A percentile compares a stretch with the other conserved stretches of the same genome.
phyloP scores from a whole-genome alignment of 257 asterid species.

The Ilex asprella region DNA sequence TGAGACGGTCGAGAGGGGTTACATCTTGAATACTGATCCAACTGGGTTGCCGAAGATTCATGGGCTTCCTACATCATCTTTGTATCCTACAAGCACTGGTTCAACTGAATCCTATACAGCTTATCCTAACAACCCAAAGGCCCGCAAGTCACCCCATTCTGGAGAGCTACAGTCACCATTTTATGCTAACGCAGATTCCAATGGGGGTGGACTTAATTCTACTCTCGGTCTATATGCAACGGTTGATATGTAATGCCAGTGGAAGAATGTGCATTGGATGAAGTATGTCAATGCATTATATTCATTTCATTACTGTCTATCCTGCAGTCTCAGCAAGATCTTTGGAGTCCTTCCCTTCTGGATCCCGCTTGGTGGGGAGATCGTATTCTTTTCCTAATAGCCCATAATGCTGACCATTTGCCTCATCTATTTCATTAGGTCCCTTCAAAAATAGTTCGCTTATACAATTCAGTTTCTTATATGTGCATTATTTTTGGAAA shows the following conservation, averaged over 20 bases:
- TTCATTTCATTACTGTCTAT: slow-evolving; percentile 18
- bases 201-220: slow-evolving; percentile 52
- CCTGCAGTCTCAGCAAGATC: slow-evolving; percentile 4
- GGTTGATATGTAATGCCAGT: slow-evolving; percentile 30
- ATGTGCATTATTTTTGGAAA: too few species aligned
- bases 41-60: slow-evolving; percentile 92
- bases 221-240: slow-evolving; percentile 41
- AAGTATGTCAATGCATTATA: slow-evolving; percentile 1
- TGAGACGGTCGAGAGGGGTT: slow-evolving; percentile 83
- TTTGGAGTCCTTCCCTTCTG: slow-evolving; percentile 2
- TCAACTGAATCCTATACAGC: slow-evolving; percentile 47
- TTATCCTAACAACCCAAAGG: slow-evolving; percentile 45
- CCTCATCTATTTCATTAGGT: too few species aligned
- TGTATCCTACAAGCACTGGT: slow-evolving; percentile 45
- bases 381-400: slow-evolving; percentile 23
- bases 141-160: slow-evolving; percentile 77
- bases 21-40: slow-evolving; percentile 57
- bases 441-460: too few species aligned
- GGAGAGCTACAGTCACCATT: slow-evolving; percentile 71
- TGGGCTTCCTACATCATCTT: slow-evolving; percentile 81
- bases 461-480: too few species aligned
- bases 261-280: background rate
- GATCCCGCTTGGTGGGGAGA: slow-evolving; percentile 22
- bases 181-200: slow-evolving; percentile 38
- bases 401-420: background rate